Conservation (phyloP, 495 filamentous ascomycete species). For the Daldinia decipiens region DNA sequence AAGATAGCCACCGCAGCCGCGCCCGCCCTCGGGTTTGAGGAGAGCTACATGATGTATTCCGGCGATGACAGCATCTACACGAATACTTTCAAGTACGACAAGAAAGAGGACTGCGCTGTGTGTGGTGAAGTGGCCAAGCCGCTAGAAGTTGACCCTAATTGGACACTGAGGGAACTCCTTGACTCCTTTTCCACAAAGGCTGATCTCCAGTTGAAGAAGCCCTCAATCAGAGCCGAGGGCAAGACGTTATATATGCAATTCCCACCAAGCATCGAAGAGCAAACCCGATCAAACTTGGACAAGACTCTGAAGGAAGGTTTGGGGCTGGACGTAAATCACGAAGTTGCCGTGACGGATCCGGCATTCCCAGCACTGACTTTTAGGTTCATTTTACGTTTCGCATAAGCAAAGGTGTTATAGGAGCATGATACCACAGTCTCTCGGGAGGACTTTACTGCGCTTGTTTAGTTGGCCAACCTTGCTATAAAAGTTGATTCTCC, state of each 20-base stretch:
- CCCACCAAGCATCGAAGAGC: slow-evolving; percentile 80
- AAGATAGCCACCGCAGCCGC: slow-evolving; percentile 89
- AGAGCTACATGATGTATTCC: slow-evolving; percentile 99
- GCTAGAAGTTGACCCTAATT: slow-evolving; percentile 72
- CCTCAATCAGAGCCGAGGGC: slow-evolving; percentile 81
- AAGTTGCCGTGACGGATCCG: slow-evolving; percentile 83
- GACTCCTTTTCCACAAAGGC: slow-evolving; percentile 83
- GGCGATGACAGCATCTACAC: slow-evolving; percentile 96
- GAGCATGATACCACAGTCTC: slow-evolving; percentile 33
- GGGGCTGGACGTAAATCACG: slow-evolving; percentile 57
- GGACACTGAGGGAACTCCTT: slow-evolving; percentile 85
- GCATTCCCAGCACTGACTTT: slow-evolving; percentile 78
- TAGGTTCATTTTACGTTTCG: slow-evolving; percentile 69
- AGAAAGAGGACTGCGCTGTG: slow-evolving; percentile 93
- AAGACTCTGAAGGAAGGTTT: slow-evolving; percentile 69
- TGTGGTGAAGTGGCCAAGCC: slow-evolving; percentile 84
- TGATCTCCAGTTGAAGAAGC: slow-evolving; percentile 89
- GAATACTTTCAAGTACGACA: slow-evolving; percentile 92
- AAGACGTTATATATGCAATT: slow-evolving; percentile 90
- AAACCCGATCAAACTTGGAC: slow-evolving; percentile 81
- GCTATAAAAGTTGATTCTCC: neutral
- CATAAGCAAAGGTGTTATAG: slow-evolving; percentile 33
- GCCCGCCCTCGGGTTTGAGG: slow-evolving; percentile 71
- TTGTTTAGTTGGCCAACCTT: neutral
- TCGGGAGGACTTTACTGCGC: neutral